These are phyloP conservation scores for Iris pallida DNA, from an alignment of 116 monocot species.

Conservation along the genomic window DNA sequence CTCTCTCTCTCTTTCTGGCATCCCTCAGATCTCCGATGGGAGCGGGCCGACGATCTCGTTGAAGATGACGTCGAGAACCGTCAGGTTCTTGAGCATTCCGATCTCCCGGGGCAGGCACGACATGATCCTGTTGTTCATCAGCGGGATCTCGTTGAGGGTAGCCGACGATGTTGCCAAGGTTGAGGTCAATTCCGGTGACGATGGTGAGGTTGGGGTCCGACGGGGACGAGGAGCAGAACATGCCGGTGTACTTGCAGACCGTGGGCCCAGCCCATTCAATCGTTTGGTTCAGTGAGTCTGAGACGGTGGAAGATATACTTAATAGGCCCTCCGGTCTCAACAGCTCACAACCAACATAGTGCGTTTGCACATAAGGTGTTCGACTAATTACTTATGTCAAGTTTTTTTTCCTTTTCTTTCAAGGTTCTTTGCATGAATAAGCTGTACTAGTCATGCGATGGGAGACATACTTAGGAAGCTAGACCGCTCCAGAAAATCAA, in stretches of 20 bases:
- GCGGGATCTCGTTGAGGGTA: constrained; percentile 52
- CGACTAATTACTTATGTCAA: too few relatives aligned
- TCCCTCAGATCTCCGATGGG: too few relatives aligned
- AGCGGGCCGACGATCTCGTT: constrained; percentile 30
- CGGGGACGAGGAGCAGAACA: constrained; percentile 35
- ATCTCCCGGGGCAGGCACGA: constrained; percentile 46
- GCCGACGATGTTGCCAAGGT: constrained; percentile 47
- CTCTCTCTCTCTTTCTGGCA: too few relatives aligned
- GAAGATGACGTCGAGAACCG: constrained; percentile 38
- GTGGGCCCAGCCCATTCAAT: constrained; percentile 33
- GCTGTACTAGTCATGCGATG: too few relatives aligned
- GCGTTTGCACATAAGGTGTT: too few relatives aligned
- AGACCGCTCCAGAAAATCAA: too few relatives aligned
- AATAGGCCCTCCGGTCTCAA: too few relatives aligned
- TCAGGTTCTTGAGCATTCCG: constrained; percentile 30
- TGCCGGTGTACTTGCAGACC: constrained; percentile 35
- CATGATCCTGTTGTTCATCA: constrained; percentile 43
- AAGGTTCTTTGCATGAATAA: too few relatives aligned
- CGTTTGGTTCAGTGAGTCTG: constrained; percentile 37
- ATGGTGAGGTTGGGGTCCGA: constrained; percentile 23
- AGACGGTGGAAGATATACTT: too few relatives aligned
- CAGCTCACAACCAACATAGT: too few relatives aligned
- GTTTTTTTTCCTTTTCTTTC: too few relatives aligned
- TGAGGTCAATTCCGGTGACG: constrained; percentile 54
- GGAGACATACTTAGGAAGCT: too few relatives aligned